phyloP scores from a whole-genome alignment of 2,329 filamentous ascomycete genomes.

The Fusarium virguliforme region DNA sequence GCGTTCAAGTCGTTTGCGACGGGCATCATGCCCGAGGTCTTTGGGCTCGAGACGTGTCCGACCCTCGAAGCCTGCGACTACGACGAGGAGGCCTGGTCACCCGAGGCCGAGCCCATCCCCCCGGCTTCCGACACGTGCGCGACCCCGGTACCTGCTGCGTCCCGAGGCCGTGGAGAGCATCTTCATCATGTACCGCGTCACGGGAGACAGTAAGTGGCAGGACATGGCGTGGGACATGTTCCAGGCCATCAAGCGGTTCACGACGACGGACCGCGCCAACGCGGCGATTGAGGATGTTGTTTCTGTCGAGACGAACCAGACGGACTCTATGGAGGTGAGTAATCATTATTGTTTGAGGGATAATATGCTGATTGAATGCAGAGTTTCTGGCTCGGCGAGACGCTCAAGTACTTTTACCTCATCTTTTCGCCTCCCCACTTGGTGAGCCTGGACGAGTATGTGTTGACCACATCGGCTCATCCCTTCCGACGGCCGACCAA shows the following conservation, averaged over 20 bases:
- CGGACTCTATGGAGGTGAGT: constrained; percentile 74
- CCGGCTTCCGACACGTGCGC: constrained; percentile 74
- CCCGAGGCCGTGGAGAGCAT: constrained; percentile 68
- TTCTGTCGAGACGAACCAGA: constrained; percentile 54
- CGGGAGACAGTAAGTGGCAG: constrained; percentile 63
- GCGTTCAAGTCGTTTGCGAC: constrained; percentile 69
- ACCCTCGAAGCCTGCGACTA: constrained; percentile 52
- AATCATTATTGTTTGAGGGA: background rate
- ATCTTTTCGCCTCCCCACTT: constrained; percentile 77
- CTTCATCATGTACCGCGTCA: constrained; percentile 67
- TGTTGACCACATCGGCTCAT: constrained; percentile 72
- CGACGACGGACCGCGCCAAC: constrained; percentile 64
- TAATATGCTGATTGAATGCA: constrained; percentile 55
- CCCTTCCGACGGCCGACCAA: constrained; percentile 54
- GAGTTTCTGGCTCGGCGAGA: constrained; percentile 82
- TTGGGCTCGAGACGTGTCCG: constrained; percentile 64
- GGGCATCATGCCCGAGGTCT: constrained; percentile 73
- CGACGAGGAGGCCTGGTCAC: constrained; percentile 53
- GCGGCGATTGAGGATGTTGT: constrained; percentile 65
- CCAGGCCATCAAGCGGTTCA: constrained; percentile 62
- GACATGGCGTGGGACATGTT: constrained; percentile 71
- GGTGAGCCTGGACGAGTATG: constrained; percentile 78
- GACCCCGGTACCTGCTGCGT: constrained; percentile 67
- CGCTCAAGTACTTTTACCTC: constrained; percentile 82
- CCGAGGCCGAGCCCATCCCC: constrained; percentile 54